phyloP scores from a whole-genome alignment of 129 eudicot genomes.

The Pseudognaphalium luteoalbum region DNA sequence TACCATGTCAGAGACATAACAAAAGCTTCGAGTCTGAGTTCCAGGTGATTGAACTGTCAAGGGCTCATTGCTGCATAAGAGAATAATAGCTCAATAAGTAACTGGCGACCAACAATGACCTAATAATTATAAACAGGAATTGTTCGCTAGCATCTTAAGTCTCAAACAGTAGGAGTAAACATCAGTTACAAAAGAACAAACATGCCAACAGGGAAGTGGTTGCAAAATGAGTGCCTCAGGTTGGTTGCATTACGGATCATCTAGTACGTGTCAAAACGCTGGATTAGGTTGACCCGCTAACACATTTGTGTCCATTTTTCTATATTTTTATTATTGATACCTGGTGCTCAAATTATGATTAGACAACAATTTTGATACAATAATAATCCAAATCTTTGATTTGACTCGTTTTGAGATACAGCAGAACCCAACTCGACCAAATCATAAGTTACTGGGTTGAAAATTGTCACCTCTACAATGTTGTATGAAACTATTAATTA shows the following conservation, averaged over 20 bases:
- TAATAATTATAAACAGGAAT: neutral
- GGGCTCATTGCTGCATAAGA: constrained; percentile 62
- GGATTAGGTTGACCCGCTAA: no score
- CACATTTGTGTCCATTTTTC: no score
- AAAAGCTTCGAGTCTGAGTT: constrained; percentile 95
- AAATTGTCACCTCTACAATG: neutral
- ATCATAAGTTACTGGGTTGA: neutral
- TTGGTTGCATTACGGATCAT: no score
- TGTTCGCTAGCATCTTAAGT: neutral
- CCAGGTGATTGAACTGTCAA: constrained; percentile 96
- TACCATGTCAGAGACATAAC: constrained; percentile 97
- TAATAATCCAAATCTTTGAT: neutral
- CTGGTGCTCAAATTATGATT: no score
- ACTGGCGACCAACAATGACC: neutral
- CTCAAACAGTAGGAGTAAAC: neutral
- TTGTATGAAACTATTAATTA: neutral
- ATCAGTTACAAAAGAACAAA: no score
- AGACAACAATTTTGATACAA: no score
- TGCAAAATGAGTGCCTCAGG: no score
- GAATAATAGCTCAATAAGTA: neutral
- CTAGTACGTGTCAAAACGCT: no score
- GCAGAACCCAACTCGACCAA: neutral
- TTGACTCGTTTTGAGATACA: neutral
- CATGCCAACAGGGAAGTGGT: no score
- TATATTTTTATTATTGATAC: no score